These are phyloP conservation scores for Echium plantagineum DNA, from an alignment of 257 asterid species.

Conservation along the genomic window DNA sequence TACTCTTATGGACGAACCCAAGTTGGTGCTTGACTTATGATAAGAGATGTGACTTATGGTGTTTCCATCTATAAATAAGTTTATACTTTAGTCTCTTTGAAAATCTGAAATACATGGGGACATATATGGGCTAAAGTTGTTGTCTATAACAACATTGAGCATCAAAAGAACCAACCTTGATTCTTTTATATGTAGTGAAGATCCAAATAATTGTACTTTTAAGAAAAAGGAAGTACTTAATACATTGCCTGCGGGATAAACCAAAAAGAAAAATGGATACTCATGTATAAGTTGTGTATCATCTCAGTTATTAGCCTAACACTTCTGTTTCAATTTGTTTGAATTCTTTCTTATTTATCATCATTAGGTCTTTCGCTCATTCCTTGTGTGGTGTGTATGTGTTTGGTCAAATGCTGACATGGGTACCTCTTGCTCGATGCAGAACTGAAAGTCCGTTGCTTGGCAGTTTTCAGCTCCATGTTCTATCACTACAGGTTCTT, in stretches of 20 bases:
- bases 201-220: background rate
- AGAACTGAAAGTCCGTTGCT: conserved; percentile 44
- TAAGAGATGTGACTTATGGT: too few species aligned
- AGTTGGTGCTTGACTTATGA: background rate
- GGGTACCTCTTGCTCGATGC: conserved; percentile 23
- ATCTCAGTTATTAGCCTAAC: background rate
- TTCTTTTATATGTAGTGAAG: too few species aligned
- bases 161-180: too few species aligned
- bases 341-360: background rate
- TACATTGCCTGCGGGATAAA: background rate
- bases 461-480: conserved; percentile 61
- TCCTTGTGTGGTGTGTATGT: background rate
- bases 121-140: too few species aligned
- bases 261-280: too few species aligned
- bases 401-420: conserved; percentile 5
- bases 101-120: too few species aligned
- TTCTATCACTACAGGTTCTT: conserved; percentile 86
- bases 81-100: too few species aligned
- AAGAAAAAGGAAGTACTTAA: too few species aligned
- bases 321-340: background rate
- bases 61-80: too few species aligned
- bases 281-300: background rate
- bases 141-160: too few species aligned
- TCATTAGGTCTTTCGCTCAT: background rate
- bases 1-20: background rate